Conservation (phyloP, 2,329 filamentous ascomycete species). For the Claviceps pazoutovae region DNA sequence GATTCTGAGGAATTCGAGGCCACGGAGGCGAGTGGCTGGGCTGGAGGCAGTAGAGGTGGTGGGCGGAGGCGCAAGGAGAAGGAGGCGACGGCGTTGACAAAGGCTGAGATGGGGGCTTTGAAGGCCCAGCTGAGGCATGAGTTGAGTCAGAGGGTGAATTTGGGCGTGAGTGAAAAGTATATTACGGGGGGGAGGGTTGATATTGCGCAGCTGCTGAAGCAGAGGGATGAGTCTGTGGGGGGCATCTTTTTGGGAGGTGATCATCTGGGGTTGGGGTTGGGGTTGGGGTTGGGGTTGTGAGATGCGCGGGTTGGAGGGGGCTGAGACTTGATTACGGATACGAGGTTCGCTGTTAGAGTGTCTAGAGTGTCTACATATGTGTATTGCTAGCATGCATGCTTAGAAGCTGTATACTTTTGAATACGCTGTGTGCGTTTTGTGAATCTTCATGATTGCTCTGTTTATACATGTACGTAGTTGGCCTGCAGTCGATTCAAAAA, state of each 20-base stretch:
- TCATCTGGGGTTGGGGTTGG: slow-evolving; percentile 13
- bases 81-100: slow-evolving; percentile 51
- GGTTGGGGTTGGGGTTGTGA: too few species aligned
- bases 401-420: background rate
- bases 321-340: too few species aligned
- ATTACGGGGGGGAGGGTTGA: slow-evolving; percentile 76
- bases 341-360: too few species aligned
- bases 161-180: slow-evolving; percentile 79
- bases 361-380: background rate
- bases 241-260: slow-evolving; percentile 29
- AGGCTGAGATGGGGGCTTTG: slow-evolving; percentile 57
- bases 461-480: too few species aligned
- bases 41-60: slow-evolving; percentile 53
- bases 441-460: background rate
- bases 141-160: slow-evolving; percentile 61
- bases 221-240: slow-evolving; percentile 34
- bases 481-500: too few species aligned
- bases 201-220: slow-evolving; percentile 53
- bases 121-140: slow-evolving; percentile 59
- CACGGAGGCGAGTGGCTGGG: slow-evolving; percentile 48
- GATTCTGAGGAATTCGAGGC: slow-evolving; percentile 82
- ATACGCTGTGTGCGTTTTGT: background rate
- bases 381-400: background rate
- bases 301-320: too few species aligned
- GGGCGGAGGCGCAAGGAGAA: slow-evolving; percentile 64